Conservation (phyloP, 2,329 filamentous ascomycete genomes). For the Ascochyta viciae-villosae region DNA sequence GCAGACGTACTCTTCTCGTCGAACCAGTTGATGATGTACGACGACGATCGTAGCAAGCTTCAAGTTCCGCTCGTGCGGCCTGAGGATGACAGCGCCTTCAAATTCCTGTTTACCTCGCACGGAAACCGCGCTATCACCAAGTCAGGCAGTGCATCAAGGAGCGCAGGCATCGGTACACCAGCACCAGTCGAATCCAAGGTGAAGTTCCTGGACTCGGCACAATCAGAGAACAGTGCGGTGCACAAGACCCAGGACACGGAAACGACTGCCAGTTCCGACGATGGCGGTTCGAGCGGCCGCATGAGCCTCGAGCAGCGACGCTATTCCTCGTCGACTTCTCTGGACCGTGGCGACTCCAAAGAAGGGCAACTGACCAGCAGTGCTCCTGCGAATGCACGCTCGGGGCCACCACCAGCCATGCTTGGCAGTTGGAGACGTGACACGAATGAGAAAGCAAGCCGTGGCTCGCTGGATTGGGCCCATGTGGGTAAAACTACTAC, state of each 20-base stretch:
- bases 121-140: neutral
- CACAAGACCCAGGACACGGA: constrained; percentile 25
- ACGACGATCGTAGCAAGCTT: constrained; percentile 84
- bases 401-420: constrained; percentile 52
- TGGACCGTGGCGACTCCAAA: constrained; percentile 29
- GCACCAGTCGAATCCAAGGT: constrained; percentile 7
- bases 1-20: constrained; percentile 92
- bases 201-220: constrained; percentile 5
- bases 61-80: constrained; percentile 92
- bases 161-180: neutral
- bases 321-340: constrained; percentile 25
- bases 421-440: constrained; percentile 60
- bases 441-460: constrained; percentile 39
- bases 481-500: constrained; percentile 64
- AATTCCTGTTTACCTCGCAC: constrained; percentile 71
- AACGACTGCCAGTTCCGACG: constrained; percentile 35
- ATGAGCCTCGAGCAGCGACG: constrained; percentile 44
- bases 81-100: constrained; percentile 84
- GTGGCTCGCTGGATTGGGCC: constrained; percentile 58
- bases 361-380: constrained; percentile 30
- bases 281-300: constrained; percentile 36
- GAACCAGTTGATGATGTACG: constrained; percentile 85
- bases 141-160: neutral
- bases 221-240: constrained; percentile 13
- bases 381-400: constrained; percentile 28